phyloP scores from a whole-genome alignment of 2,329 filamentous ascomycete species.

The Anisogramma anomala region DNA sequence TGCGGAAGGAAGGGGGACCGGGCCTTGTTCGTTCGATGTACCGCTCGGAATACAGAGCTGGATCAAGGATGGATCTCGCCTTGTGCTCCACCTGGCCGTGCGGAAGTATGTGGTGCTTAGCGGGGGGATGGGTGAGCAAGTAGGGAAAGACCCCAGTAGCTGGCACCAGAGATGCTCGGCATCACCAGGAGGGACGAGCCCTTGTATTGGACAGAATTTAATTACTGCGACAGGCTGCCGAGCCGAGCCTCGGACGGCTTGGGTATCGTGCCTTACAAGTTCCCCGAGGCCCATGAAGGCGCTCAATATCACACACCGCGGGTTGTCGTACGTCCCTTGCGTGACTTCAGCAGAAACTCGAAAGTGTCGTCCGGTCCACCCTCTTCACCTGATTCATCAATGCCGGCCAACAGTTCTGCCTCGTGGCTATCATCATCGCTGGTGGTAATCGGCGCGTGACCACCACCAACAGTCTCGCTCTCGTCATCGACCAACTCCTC shows the following conservation, averaged over 20 bases:
- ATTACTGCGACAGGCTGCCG: slow-evolving; percentile 4
- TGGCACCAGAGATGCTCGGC: no score
- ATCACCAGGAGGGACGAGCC: neutral
- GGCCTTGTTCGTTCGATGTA: slow-evolving; percentile 35
- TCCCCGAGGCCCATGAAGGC: neutral
- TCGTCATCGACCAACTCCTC: neutral
- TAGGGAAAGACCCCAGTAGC: no score
- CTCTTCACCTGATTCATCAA: slow-evolving; percentile 2
- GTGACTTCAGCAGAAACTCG: slow-evolving; percentile 7
- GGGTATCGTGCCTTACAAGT: slow-evolving; percentile 13
- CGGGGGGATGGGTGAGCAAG: slow-evolving; percentile 10
- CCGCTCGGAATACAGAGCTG: slow-evolving; percentile 67
- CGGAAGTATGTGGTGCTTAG: slow-evolving; percentile 30
- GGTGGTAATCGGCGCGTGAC: neutral
- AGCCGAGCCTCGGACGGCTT: neutral
- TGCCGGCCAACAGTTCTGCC: neutral
- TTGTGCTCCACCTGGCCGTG: slow-evolving; percentile 67
- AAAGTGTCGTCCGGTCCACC: slow-evolving; percentile 11
- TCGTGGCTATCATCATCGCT: neutral
- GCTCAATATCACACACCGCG: neutral
- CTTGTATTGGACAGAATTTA: slow-evolving; percentile 5
- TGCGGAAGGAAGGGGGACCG: neutral
- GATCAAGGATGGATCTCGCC: slow-evolving; percentile 61
- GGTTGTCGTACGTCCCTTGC: neutral
- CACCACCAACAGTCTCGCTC: neutral